phyloP scores from a whole-genome alignment of 768 basidiomycete species.

The Leccinum longicurvipes region DNA sequence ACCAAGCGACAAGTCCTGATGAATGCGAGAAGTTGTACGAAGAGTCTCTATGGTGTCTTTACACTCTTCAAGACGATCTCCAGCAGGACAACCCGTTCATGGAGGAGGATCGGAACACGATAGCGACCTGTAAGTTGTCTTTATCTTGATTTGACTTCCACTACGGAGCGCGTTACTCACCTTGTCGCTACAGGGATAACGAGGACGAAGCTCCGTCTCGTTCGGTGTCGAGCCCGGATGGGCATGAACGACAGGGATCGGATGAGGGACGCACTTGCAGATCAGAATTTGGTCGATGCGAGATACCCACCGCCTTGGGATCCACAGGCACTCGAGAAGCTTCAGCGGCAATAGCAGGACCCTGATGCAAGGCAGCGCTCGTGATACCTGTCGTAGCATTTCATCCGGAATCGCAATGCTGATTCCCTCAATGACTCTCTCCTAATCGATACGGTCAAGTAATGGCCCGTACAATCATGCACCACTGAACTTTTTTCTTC shows the following conservation, averaged over 20 bases:
- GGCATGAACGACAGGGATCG: constrained; percentile 71
- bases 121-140: constrained; percentile 61
- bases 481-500: neutral
- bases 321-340: constrained; percentile 36
- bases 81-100: constrained; percentile 80
- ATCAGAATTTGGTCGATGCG: constrained; percentile 75
- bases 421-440: neutral
- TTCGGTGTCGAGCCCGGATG: constrained; percentile 75
- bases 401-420: neutral
- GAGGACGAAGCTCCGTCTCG: constrained; percentile 77
- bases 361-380: constrained; percentile 7
- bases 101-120: constrained; percentile 79
- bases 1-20: constrained; percentile 68
- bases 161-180: neutral
- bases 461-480: neutral
- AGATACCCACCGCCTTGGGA: constrained; percentile 74
- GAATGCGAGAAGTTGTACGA: constrained; percentile 95
- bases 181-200: constrained; percentile 63
- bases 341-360: constrained; percentile 26
- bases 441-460: neutral
- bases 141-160: neutral
- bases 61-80: constrained; percentile 87
- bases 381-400: neutral
- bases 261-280: constrained; percentile 70
- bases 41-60: constrained; percentile 90